Conservation (phyloP, 495 filamentous ascomycete species). For the Chlorociboria aeruginascens region DNA sequence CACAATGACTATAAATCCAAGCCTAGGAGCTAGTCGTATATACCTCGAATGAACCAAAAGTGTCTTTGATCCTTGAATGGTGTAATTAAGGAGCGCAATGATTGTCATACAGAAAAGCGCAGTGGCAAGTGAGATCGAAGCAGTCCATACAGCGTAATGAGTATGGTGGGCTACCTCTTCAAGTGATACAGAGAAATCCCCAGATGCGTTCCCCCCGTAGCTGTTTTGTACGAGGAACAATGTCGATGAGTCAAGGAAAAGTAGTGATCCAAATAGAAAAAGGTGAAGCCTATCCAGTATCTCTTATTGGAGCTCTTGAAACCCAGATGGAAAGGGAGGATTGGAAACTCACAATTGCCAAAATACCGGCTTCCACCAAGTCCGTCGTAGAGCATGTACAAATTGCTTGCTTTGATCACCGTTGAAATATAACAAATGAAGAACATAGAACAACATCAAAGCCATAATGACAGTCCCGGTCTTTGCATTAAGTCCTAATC, state of each 20-base stretch:
- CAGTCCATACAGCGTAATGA: slow-evolving; percentile 16
- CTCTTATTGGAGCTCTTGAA: background rate
- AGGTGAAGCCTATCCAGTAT: slow-evolving; percentile 10
- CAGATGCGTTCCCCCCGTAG: background rate
- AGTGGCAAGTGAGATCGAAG: slow-evolving; percentile 12
- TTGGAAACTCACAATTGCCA: slow-evolving; percentile 18
- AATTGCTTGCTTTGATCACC: slow-evolving; percentile 18
- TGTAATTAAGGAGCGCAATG: slow-evolving; percentile 17
- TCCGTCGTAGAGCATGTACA: slow-evolving; percentile 19
- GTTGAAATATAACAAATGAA: slow-evolving; percentile 21
- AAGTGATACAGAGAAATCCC: background rate
- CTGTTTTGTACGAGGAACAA: slow-evolving; percentile 17
- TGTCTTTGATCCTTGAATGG: slow-evolving; percentile 15
- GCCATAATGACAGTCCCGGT: slow-evolving; percentile 15
- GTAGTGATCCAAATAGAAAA: slow-evolving; percentile 16
- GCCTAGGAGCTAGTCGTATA: slow-evolving; percentile 14
- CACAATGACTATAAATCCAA: slow-evolving; percentile 11
- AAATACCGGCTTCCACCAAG: slow-evolving; percentile 19
- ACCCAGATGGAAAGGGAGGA: background rate
- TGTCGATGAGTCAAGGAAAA: slow-evolving; percentile 21
- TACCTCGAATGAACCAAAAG: slow-evolving; percentile 18
- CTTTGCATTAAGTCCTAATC: slow-evolving; percentile 13
- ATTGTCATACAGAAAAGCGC: slow-evolving; percentile 9
- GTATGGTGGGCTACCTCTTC: background rate
- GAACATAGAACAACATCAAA: slow-evolving; percentile 16